These are phyloP conservation scores for Kwoniella sp. DNA, from an alignment of 768 basidiomycete genomes.

Conservation along the genomic window DNA sequence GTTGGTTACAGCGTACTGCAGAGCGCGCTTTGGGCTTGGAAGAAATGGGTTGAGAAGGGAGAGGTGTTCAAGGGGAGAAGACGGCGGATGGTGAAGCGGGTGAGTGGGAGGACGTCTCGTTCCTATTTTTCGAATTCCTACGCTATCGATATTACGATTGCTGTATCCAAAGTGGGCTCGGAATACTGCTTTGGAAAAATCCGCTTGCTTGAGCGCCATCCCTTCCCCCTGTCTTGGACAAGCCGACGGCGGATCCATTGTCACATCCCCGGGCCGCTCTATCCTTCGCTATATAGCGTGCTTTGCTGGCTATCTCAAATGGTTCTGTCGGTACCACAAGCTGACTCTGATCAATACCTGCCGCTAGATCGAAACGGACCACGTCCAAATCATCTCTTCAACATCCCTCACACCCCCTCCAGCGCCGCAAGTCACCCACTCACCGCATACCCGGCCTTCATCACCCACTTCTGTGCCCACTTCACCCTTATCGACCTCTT, in stretches of 20 bases:
- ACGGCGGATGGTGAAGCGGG: constrained; percentile 76
- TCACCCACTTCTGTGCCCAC: constrained; percentile 60
- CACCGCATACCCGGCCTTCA: constrained; percentile 53
- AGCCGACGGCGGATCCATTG: too few relatives aligned
- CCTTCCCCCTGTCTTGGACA: too few relatives aligned
- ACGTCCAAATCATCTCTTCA: constrained; percentile 74
- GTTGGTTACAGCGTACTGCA: constrained; percentile 56
- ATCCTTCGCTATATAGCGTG: too few relatives aligned
- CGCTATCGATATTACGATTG: too few relatives aligned
- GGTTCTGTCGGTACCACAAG: not conserved
- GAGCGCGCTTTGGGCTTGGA: constrained; percentile 42
- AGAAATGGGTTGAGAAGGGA: constrained; percentile 46
- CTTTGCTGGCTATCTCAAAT: too few relatives aligned
- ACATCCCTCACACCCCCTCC: constrained; percentile 61
- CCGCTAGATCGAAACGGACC: constrained; percentile 83
- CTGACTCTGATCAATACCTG: not conserved
- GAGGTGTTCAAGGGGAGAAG: constrained; percentile 73
- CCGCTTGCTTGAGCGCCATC: too few relatives aligned
- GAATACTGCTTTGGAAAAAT: too few relatives aligned
- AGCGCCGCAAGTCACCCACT: constrained; percentile 63
- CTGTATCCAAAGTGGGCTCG: too few relatives aligned
- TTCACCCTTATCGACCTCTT: constrained; percentile 22
- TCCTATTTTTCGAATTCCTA: not conserved
- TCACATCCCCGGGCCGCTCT: too few relatives aligned
- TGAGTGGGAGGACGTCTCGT: constrained; percentile 58